Conservation (phyloP, 441 rosid species). For the Croton laevigatus region DNA sequence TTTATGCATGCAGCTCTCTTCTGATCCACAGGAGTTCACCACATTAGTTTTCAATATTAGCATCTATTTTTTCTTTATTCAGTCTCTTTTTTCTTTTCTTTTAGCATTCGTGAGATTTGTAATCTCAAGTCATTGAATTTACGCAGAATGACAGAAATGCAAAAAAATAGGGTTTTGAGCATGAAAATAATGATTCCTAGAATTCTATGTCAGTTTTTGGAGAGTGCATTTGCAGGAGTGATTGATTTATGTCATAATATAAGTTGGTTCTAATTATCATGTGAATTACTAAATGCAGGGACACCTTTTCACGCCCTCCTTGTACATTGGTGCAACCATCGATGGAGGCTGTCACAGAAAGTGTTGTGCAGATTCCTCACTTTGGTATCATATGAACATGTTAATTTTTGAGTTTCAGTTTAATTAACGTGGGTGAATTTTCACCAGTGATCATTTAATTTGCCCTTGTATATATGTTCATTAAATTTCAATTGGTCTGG, state of each 20-base stretch:
- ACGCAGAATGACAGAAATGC: neutral
- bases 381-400: conserved; percentile 54
- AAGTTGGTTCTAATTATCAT: conserved; percentile 5
- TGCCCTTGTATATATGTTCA: neutral
- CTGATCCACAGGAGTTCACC: neutral
- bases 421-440: neutral
- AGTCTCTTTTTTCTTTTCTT: neutral
- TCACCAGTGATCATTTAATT: neutral
- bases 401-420: conserved; percentile 4
- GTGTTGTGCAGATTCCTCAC: conserved; percentile 54
- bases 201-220: neutral
- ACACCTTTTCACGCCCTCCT: conserved; percentile 79
- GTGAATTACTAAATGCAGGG: conserved; percentile 61
- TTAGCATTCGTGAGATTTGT: neutral
- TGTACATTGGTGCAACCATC: conserved; percentile 94
- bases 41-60: neutral
- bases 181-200: neutral
- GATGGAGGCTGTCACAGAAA: conserved; percentile 51
- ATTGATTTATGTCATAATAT: neutral
- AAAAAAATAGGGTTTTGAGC: neutral
- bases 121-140: neutral
- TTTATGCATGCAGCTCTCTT: conserved; percentile 5
- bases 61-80: neutral
- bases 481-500: neutral
- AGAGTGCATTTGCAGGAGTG: neutral